Conservation (phyloP, 2,329 filamentous ascomycete genomes). For the Zymoseptoria tritici region DNA sequence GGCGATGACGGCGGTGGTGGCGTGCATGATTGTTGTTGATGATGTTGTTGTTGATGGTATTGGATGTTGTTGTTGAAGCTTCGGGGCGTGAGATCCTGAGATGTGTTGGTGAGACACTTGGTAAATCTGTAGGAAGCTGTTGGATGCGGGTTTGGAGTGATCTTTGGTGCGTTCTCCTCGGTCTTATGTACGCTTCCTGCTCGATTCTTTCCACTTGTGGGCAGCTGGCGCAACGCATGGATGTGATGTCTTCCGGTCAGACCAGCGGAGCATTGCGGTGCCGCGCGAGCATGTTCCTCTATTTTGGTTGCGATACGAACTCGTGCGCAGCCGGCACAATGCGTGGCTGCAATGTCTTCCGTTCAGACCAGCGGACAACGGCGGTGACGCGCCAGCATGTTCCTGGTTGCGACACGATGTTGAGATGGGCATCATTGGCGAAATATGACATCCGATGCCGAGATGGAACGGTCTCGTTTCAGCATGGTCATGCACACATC, state of each 20-base stretch:
- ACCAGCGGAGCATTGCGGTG: not conserved
- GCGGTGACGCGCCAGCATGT: not conserved
- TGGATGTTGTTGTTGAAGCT: not conserved
- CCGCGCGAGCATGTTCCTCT: not conserved
- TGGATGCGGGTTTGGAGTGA: not conserved
- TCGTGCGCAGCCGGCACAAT: not conserved
- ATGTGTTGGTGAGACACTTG: not conserved
- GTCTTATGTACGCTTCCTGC: not conserved
- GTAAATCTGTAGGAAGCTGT: not conserved
- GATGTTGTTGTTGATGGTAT: not conserved
- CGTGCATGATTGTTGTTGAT: not conserved
- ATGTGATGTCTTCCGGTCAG: not conserved
- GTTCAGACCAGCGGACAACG: not conserved
- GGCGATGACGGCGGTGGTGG: not conserved
- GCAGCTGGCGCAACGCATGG: not conserved
- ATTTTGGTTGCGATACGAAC: not conserved
- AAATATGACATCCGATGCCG: not conserved
- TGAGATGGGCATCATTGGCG: not conserved
- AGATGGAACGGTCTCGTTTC: not conserved
- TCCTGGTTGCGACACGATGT: not conserved
- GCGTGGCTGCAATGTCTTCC: not conserved
- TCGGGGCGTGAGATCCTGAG: not conserved
- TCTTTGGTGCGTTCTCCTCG: not conserved
- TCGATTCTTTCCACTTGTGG: not conserved
- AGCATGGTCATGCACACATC: not conserved